A percentile compares a stretch with the other conserved stretches of the same genome.
phyloP scores from a whole-genome alignment of 108 stramenopile genomes.

The Cyclotella baltica region DNA sequence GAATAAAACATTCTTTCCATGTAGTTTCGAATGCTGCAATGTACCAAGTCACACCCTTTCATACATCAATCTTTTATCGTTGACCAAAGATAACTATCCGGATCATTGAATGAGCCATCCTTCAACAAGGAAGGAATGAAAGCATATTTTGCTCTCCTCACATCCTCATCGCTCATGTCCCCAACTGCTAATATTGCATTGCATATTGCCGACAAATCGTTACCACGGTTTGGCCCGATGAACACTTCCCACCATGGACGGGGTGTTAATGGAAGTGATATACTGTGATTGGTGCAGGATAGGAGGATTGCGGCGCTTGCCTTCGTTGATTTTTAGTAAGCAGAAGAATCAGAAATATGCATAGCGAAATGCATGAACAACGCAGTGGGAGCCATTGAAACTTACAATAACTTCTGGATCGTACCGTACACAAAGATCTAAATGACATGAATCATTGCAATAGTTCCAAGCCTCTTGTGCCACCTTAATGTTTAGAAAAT shows the following conservation, averaged over 20 bases:
- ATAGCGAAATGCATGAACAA: background rate
- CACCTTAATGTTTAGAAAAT: constrained; percentile 20
- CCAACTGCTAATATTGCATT: constrained; percentile 68
- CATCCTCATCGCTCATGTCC: constrained; percentile 22
- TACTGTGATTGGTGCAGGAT: constrained; percentile 48
- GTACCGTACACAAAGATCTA: constrained; percentile 82
- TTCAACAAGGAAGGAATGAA: constrained; percentile 62
- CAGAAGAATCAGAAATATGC: background rate
- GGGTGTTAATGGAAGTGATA: constrained; percentile 57
- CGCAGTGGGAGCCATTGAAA: background rate
- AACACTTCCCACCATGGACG: constrained; percentile 78
- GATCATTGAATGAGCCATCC: constrained; percentile 69
- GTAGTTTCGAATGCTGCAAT: too few species aligned
- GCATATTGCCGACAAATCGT: constrained; percentile 57
- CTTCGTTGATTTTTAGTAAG: constrained; percentile 14
- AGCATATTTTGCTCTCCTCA: constrained; percentile 24
- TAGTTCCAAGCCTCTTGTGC: constrained; percentile 86
- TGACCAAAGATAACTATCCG: constrained; percentile 82
- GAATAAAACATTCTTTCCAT: too few species aligned
- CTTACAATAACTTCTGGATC: constrained; percentile 75
- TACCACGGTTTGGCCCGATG: constrained; percentile 41
- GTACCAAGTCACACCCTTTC: too few species aligned
- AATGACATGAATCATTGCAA: constrained; percentile 85
- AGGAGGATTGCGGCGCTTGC: constrained; percentile 70
- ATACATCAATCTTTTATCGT: constrained; percentile 28